phyloP scores from a whole-genome alignment of 306 rosid genomes.

The Cercis canadensis region DNA sequence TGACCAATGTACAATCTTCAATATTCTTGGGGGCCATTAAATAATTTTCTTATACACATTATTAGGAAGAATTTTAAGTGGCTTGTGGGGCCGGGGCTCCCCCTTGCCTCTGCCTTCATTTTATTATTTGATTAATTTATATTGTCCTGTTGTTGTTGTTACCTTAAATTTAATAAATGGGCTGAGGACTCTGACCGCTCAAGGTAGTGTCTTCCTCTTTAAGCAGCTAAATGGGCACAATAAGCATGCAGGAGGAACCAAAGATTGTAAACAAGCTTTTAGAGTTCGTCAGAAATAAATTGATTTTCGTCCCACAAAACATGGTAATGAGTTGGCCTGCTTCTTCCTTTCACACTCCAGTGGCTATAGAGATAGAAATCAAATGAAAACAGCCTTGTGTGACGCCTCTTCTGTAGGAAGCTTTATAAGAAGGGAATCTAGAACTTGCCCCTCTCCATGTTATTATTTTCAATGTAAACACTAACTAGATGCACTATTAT shows the following conservation, averaged over 20 bases:
- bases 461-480: no score
- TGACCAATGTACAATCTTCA: no score
- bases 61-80: no score
- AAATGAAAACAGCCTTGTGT: constrained; percentile 86
- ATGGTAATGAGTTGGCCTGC: constrained; percentile 96
- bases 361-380: constrained; percentile 97
- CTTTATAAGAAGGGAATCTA: constrained; percentile 67
- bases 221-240: constrained; percentile 97
- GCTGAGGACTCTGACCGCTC: constrained; percentile 71
- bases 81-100: no score
- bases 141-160: no score
- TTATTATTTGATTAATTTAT: no score
- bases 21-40: no score
- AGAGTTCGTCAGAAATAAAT: constrained; percentile 92
- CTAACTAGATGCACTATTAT: no score
- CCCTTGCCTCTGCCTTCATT: no score
- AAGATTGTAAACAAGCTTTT: constrained; percentile 80
- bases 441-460: constrained; percentile 69
- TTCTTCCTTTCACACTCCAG: constrained; percentile 96
- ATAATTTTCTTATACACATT: no score
- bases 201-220: constrained; percentile 94
- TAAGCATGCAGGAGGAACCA: constrained; percentile 99
- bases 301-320: constrained; percentile 86
- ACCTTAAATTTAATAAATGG: no score
- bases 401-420: constrained; percentile 92